Evolutionary conservation across 345 rosid genomes (phyloP), one percentile per base, ranked within the genome.

Genomic region (Brassica nigra): DNA sequence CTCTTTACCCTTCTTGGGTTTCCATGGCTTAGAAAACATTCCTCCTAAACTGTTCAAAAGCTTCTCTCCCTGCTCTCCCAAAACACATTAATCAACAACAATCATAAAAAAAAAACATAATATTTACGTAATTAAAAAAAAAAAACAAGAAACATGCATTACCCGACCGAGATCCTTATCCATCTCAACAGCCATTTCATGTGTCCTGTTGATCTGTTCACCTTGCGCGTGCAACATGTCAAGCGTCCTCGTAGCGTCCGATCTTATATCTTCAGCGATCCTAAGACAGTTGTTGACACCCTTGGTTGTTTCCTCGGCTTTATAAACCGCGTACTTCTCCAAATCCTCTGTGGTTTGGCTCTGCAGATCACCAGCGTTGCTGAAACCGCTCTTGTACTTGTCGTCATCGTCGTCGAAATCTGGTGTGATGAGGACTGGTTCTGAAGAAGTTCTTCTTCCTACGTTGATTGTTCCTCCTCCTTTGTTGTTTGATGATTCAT

Each of bases 11-110:
- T 91, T 95, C 87, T 95, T 95, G 0, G 98, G 92, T 85, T 91
- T 95, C 99, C 99, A 95, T 3, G 97, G 84, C 83, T 67, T 93
- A 4, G 99, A 95, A 82, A 93, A 92, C 87, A 95, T 86, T 70
- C 99, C 99, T 28, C 98, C 99, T 42, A 95, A 97, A 75, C 84
- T 87, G 66, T 93, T 92, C 71, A 95, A 74, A 70, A 93, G 87
- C 83, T 89, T 95, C 87, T 93, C 99, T 39, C 99, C 98, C 99
- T 95, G 88, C 55, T 68, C 36, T 28, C 52, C 18, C 18, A 49
- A 36, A 4, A 64, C 12, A 84, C 77, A 63, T 39, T 28, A 0
- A 10, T 31, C 68, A 72, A 37, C 11, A 34, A 23, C 11, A 34
- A 23, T 9, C 49, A 5, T 31, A 5, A 16, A 2, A 54, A 54